These are phyloP conservation scores for Paxillus ammoniavirescens DNA, from an alignment of 768 basidiomycete genomes.

Conservation along the genomic window DNA sequence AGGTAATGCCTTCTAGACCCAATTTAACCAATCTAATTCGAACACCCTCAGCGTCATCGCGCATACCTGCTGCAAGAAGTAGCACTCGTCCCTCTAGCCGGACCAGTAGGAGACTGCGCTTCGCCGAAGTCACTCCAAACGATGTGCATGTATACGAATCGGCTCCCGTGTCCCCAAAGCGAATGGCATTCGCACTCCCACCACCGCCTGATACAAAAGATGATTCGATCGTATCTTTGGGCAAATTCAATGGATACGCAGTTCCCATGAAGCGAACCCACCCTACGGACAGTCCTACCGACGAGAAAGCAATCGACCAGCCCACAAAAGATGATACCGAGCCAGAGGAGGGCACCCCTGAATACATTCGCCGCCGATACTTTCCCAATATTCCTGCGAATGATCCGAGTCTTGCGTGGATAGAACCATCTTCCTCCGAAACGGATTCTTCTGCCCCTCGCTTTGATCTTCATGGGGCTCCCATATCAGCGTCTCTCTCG, in stretches of 20 bases:
- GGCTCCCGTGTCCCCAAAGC: conserved; percentile 73
- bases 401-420: conserved; percentile 83
- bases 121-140: conserved; percentile 70
- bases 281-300: conserved; percentile 1
- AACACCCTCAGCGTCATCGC: conserved; percentile 33
- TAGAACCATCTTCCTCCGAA: conserved; percentile 34
- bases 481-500: conserved; percentile 56
- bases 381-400: conserved; percentile 71
- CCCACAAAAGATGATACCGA: conserved; percentile 18
- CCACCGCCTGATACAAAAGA: conserved; percentile 30
- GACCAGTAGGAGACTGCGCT: conserved; percentile 58
- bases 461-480: conserved; percentile 77
- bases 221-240: conserved; percentile 32
- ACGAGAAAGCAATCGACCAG: not conserved
- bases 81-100: conserved; percentile 61
- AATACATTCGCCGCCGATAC: conserved; percentile 79
- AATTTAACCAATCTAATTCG: not conserved
- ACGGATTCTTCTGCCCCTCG: conserved; percentile 37
- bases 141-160: conserved; percentile 85
- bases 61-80: conserved; percentile 45
- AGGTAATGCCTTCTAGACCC: conserved; percentile 8
- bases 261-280: conserved; percentile 12
- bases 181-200: conserved; percentile 53
- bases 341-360: conserved; percentile 71
- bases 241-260: conserved; percentile 35